Percentiles rank a stretch among this genome's conserved stretches.
Conservation (phyloP, 495 filamentous ascomycete genomes). For the Glonium stellatum region DNA sequence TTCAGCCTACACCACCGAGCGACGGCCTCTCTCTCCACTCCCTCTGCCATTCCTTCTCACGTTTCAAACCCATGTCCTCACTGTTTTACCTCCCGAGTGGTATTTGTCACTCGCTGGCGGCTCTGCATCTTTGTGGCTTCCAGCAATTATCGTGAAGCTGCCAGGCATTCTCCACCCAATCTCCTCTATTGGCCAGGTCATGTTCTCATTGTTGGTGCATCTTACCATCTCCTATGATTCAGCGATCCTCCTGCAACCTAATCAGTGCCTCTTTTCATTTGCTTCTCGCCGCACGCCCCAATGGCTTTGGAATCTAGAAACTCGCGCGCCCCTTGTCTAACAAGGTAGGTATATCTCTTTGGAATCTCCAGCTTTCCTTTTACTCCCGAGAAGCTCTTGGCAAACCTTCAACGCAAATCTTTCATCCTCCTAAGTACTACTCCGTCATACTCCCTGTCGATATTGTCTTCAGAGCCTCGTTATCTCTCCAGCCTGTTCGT, state of each 20-base stretch:
- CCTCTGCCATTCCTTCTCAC: background rate
- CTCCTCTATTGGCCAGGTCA: background rate
- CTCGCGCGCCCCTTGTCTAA: background rate
- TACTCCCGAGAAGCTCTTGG: background rate
- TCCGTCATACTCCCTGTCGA: background rate
- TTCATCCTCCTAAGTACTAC: background rate
- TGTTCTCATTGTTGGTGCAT: background rate
- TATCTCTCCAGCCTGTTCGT: background rate
- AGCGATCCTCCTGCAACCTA: constrained; percentile 1
- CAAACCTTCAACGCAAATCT: background rate
- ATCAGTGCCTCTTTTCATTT: background rate
- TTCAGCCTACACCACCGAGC: background rate
- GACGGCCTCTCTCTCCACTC: background rate
- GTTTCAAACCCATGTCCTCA: constrained; percentile 4
- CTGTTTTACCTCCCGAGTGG: background rate
- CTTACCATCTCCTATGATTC: background rate
- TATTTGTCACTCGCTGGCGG: constrained; percentile 17
- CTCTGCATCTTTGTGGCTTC: constrained; percentile 9
- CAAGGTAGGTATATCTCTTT: constrained; percentile 1
- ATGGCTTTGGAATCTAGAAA: background rate
- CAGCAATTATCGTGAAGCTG: background rate
- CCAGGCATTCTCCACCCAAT: background rate
- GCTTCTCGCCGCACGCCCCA: background rate
- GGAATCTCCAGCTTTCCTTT: background rate
- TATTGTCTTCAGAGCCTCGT: background rate